These are phyloP conservation scores for Didymella segeticola DNA, from an alignment of 2,329 filamentous ascomycete species.

Conservation along the genomic window DNA sequence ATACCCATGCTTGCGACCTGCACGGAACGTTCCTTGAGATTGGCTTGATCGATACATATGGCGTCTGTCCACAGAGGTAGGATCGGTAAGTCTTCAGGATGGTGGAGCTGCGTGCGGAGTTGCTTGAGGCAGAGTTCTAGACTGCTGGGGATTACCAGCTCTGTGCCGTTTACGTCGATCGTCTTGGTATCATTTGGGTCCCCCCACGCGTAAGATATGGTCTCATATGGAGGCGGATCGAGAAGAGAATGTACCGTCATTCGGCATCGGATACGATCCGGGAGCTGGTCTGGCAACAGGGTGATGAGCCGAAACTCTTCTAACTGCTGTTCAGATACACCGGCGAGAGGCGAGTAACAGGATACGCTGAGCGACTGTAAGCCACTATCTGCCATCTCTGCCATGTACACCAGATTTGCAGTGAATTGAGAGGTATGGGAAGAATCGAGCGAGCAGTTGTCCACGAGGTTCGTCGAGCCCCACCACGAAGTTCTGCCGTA, in stretches of 20 bases:
- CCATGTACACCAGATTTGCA: too few species aligned
- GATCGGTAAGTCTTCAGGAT: background rate
- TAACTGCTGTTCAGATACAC: background rate
- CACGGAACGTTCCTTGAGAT: slow-evolving; percentile 7
- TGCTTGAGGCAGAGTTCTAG: background rate
- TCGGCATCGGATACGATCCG: background rate
- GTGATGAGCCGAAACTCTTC: background rate
- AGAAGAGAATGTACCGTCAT: background rate
- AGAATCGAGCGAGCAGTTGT: too few species aligned
- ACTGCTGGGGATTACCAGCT: background rate
- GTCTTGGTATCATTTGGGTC: background rate
- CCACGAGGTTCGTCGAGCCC: background rate
- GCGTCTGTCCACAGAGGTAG: slow-evolving; percentile 14
- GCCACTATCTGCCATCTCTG: background rate
- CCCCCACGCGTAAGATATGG: slow-evolving; percentile 10
- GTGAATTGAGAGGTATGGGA: too few species aligned
- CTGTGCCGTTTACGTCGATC: background rate
- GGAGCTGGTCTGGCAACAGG: background rate
- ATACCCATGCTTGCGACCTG: slow-evolving; percentile 20
- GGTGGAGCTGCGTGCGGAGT: background rate
- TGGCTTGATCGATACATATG: slow-evolving; percentile 21
- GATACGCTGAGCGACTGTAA: background rate
- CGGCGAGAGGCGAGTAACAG: background rate
- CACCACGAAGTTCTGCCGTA: background rate
- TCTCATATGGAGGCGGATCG: background rate